Evolutionary conservation across 805 yeast species (phyloP).

Genomic region (Starmerella khaoyaiensis): DNA sequence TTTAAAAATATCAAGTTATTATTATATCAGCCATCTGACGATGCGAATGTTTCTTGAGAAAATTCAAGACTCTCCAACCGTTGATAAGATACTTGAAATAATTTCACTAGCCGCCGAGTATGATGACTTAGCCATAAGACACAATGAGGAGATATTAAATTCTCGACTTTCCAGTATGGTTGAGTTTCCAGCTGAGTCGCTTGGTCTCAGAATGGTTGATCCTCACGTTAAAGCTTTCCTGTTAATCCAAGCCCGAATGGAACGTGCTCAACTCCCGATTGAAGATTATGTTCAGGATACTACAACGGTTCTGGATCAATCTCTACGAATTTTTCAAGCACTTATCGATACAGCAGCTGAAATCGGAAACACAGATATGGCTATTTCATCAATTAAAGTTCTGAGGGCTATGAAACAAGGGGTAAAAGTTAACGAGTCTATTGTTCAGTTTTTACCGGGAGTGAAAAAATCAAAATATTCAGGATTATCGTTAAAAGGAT

Average conservation of each 20-base stretch:
- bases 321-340: constrained; percentile 87
- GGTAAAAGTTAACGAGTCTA: constrained; percentile 12
- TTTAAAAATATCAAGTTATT: constrained; percentile 74
- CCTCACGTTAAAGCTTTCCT: constrained; percentile 72
- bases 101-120: constrained; percentile 62
- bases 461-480: constrained; percentile 4
- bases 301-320: constrained; percentile 82
- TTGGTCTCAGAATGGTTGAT: constrained; percentile 53
- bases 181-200: constrained; percentile 39
- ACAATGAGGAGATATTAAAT: constrained; percentile 80
- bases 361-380: constrained; percentile 54
- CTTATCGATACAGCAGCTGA: constrained; percentile 83
- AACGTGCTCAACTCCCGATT: constrained; percentile 68
- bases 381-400: constrained; percentile 45
- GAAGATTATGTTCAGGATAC: constrained; percentile 94
- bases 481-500: constrained; percentile 19
- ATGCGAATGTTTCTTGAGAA: constrained; percentile 49
- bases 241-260: constrained; percentile 59
- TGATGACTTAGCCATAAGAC: constrained; percentile 79
- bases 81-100: constrained; percentile 42
- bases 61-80: constrained; percentile 31
- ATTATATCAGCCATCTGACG: constrained; percentile 84
- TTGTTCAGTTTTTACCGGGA: constrained; percentile 20
- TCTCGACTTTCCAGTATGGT: constrained; percentile 62
- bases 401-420: constrained; percentile 83